These are phyloP conservation scores for Diaporthe caulivora DNA, from an alignment of 2,329 filamentous ascomycete species.

Conservation along the genomic window DNA sequence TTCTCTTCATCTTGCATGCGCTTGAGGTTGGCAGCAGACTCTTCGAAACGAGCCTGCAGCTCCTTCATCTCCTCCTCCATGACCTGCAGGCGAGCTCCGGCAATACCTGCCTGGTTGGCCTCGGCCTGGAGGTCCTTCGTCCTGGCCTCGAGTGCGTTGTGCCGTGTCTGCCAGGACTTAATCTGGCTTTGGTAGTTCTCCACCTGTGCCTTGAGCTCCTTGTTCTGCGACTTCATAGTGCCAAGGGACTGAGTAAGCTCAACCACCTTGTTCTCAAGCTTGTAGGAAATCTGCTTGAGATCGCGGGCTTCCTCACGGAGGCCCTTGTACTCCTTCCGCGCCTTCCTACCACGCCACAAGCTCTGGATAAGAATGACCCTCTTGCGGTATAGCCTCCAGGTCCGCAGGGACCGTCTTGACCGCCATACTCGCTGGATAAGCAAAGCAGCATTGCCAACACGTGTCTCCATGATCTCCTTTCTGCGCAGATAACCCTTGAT, in stretches of 20 bases:
- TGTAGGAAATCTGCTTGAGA: constrained; percentile 99
- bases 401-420: constrained; percentile 79
- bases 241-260: constrained; percentile 95
- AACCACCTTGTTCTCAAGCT: constrained; percentile 99
- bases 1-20: constrained; percentile 95
- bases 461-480: constrained; percentile 92
- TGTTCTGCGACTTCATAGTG: constrained; percentile 95
- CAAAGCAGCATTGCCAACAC: constrained; percentile 89
- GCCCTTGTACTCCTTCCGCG: constrained; percentile 88
- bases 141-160: constrained; percentile 88
- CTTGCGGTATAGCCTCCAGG: constrained; percentile 89
- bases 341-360: constrained; percentile 87
- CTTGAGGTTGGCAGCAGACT: constrained; percentile 91
- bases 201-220: constrained; percentile 85
- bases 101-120: constrained; percentile 97
- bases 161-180: constrained; percentile 93
- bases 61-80: constrained; percentile 98
- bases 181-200: constrained; percentile 97
- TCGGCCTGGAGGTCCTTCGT: constrained; percentile 96
- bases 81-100: constrained; percentile 86
- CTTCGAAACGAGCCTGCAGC: constrained; percentile 88
- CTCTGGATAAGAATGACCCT: constrained; percentile 93
- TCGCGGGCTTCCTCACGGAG: constrained; percentile 96
- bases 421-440: constrained; percentile 94
- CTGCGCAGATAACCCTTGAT: constrained; percentile 93